Evolutionary conservation across 306 rosid species (phyloP), one percentile per base, ranked within the genome.

Genomic region (Pterocarpus santalinus): DNA sequence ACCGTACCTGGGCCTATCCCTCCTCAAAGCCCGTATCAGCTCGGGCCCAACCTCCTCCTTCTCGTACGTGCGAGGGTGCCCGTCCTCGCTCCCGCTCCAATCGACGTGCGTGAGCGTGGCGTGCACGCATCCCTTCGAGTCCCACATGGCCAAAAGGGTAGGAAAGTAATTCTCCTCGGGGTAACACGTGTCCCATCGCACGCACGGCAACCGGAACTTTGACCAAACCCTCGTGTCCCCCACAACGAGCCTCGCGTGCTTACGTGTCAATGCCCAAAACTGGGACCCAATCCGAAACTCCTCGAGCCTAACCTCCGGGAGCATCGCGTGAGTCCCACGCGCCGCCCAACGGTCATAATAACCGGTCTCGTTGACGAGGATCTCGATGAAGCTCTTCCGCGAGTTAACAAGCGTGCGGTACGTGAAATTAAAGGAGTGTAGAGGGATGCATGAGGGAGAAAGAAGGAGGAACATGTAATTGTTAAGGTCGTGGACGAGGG

Each of bases 51-150:
- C 88, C 39, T 89, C 85, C 1, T 63, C 30, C 7, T 79, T 85
- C 53, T 82, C 63, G 85, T 90, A 91, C 49, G 81, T 90, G 34
- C 86, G 85, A 7, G 97, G 97, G 58, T 94, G 95, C 0, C 97
- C 97, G 8, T 91, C 88, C 15, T 8, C 2, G 0, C 82, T 64
- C 7, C 89, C 93, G 5, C 11, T 46, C 94, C 92, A 94, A 17
- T 91, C 87, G 82, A 94, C 97, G 69, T 91, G 94, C 9, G 94
- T 94, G 47, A 94, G 93, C 47, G 98, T 94, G 4, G 91, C 93
- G 0, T 73, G 89, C 61, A 91, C 91, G 76, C 91, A 84, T 11
- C 91, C 87, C 2, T 64, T 65, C 0, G 84, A 80, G 74, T 94
- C 94, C 73, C 86, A 61, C 93, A 86, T 85, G 82, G 75, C 77